These are phyloP conservation scores for Penicillium mononematosum DNA, from an alignment of 495 filamentous ascomycete species.

Conservation along the genomic window DNA sequence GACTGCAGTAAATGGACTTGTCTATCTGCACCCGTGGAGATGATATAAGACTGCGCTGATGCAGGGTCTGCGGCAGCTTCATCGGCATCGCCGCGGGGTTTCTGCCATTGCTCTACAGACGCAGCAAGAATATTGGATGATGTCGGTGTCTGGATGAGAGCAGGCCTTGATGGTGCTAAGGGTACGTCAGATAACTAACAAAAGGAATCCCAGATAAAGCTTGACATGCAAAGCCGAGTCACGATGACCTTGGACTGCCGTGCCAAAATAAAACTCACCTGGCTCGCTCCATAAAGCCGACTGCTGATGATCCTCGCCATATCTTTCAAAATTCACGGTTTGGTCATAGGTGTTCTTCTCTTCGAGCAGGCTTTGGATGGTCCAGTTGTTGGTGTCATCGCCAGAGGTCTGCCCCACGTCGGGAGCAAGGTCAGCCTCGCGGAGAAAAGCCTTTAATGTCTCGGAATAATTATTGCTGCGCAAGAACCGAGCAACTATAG, in stretches of 20 bases:
- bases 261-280: slow-evolving; percentile 38
- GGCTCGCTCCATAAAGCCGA: slow-evolving; percentile 49
- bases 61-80: slow-evolving; percentile 3
- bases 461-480: slow-evolving; percentile 58
- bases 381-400: slow-evolving; percentile 50
- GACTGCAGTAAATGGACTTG: slow-evolving; percentile 48
- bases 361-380: slow-evolving; percentile 62
- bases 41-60: slow-evolving; percentile 28
- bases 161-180: slow-evolving; percentile 51
- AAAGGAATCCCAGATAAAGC: background rate
- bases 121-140: slow-evolving; percentile 55
- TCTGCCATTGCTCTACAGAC: slow-evolving; percentile 44
- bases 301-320: slow-evolving; percentile 36
- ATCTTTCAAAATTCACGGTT: slow-evolving; percentile 55
- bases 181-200: slow-evolving; percentile 11
- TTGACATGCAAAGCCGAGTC: background rate
- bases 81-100: slow-evolving; percentile 14
- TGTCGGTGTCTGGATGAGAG: slow-evolving; percentile 41
- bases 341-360: slow-evolving; percentile 66
- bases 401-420: slow-evolving; percentile 41
- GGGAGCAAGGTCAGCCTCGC: slow-evolving; percentile 56
- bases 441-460: slow-evolving; percentile 59
- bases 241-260: background rate
- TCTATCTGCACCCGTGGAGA: slow-evolving; percentile 55
- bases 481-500: slow-evolving; percentile 63